These are phyloP conservation scores for Saccharomyces hybrid DNA, from an alignment of 1,139 yeast species.

Conservation along the genomic window DNA sequence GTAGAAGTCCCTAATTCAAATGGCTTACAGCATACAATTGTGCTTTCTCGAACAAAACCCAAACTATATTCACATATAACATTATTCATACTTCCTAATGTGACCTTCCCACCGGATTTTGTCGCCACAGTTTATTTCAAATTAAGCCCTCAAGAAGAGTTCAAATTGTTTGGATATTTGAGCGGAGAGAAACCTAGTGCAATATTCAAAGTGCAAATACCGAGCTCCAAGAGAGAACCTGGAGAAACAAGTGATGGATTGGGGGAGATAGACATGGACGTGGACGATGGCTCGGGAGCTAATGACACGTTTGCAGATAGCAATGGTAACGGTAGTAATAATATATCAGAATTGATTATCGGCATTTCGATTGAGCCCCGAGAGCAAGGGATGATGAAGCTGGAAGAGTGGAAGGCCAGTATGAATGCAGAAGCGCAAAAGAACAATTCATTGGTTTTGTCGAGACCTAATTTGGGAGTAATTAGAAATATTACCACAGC, in stretches of 20 bases:
- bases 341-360: constrained; percentile 42
- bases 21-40: constrained; percentile 32
- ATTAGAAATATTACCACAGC: constrained; percentile 27
- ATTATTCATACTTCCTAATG: constrained; percentile 65
- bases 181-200: constrained; percentile 80
- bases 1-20: constrained; percentile 33
- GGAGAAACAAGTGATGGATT: constrained; percentile 28
- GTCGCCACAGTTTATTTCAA: constrained; percentile 88
- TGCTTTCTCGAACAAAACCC: constrained; percentile 31
- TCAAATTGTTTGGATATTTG: constrained; percentile 70
- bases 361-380: constrained; percentile 86
- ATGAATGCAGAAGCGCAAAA: constrained; percentile 4
- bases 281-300: constrained; percentile 25
- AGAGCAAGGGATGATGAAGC: constrained; percentile 30
- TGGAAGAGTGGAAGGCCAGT: constrained; percentile 22
- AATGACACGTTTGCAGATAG: constrained; percentile 30
- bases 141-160: constrained; percentile 61
- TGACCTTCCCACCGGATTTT: constrained; percentile 54
- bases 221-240: constrained; percentile 18
- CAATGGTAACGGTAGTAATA: constrained; percentile 11
- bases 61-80: constrained; percentile 54
- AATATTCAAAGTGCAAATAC: constrained; percentile 67
- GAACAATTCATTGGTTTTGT: constrained; percentile 28
- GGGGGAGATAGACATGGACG: constrained; percentile 38
- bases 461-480: constrained; percentile 16